Percentiles rank a stretch among this genome's conserved stretches.
These are phyloP conservation scores for Diplocarpon mali DNA, from an alignment of 2,329 filamentous ascomycete species.

Conservation along the genomic window DNA sequence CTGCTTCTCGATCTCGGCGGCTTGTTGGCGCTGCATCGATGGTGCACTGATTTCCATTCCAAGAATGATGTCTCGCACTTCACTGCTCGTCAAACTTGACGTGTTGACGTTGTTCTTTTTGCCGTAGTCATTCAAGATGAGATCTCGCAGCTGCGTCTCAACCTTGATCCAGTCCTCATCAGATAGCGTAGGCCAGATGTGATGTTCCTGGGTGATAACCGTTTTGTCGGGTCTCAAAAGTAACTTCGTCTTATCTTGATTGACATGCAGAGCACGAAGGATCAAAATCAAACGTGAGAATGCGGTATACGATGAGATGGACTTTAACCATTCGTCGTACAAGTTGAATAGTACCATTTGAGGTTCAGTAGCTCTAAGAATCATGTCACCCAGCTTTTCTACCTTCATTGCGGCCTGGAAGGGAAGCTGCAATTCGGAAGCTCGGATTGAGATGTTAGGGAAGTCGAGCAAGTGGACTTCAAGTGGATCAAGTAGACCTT, in stretches of 20 bases:
- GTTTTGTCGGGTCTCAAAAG: constrained; percentile 93
- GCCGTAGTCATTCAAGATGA: constrained; percentile 96
- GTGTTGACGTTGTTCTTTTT: constrained; percentile 99
- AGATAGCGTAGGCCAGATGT: constrained; percentile 91
- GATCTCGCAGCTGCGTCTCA: constrained; percentile 88
- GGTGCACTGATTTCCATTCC: constrained; percentile 99
- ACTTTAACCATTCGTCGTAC: constrained; percentile 98
- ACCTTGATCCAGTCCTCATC: constrained; percentile 99
- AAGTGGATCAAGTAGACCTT: constrained; percentile 91
- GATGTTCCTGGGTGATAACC: constrained; percentile 95
- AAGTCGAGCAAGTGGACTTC: constrained; percentile 97
- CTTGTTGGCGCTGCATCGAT: constrained; percentile 95
- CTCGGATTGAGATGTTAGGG: constrained; percentile 96
- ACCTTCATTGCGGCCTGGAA: constrained; percentile 99
- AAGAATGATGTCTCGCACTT: constrained; percentile 95
- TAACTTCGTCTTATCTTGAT: constrained; percentile 96
- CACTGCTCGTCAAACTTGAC: constrained; percentile 87
- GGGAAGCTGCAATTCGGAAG: constrained; percentile 89
- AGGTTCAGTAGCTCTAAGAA: constrained; percentile 91
- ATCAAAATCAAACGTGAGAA: constrained; percentile 94
- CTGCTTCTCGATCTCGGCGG: constrained; percentile 97
- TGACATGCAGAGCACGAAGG: constrained; percentile 88
- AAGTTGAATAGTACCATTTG: constrained; percentile 99
- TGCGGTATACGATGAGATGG: constrained; percentile 94
- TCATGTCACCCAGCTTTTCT: constrained; percentile 98